Evolutionary conservation across 139 green algal genomes (phyloP).

Genomic region (Tetratostichococcus sp.): DNA sequence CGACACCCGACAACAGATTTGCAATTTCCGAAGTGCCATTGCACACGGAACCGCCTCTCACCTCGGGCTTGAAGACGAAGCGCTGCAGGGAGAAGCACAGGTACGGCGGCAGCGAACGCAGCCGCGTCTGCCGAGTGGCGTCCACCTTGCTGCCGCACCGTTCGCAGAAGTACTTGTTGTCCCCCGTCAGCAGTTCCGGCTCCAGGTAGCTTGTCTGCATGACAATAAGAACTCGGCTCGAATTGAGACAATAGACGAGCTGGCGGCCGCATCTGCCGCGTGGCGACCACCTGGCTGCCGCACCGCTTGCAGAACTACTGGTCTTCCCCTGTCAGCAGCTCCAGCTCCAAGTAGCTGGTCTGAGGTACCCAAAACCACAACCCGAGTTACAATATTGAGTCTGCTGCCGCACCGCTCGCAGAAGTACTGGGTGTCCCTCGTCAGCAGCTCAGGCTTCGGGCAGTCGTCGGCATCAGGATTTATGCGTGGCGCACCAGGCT

Average conservation of each 20-base stretch:
- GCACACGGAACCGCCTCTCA: slow-evolving; percentile 9
- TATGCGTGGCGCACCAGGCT: too few relatives aligned
- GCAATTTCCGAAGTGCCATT: too few relatives aligned
- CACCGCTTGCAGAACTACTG: slow-evolving; percentile 79
- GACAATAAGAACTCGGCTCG: neutral
- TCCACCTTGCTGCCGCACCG: slow-evolving; percentile 62
- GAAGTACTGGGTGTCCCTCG: neutral
- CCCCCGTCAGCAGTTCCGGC: slow-evolving; percentile 66
- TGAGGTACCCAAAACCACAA: too few relatives aligned
- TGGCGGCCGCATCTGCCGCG: slow-evolving; percentile 27
- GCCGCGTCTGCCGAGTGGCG: slow-evolving; percentile 60
- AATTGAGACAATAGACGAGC: neutral
- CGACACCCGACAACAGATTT: slow-evolving; percentile 1
- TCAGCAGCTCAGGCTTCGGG: too few relatives aligned
- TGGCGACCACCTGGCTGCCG: slow-evolving; percentile 56
- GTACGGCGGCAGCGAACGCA: slow-evolving; percentile 70
- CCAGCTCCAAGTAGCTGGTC: slow-evolving; percentile 42
- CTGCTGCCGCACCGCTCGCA: neutral
- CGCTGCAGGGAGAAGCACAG: slow-evolving; percentile 84
- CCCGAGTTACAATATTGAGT: neutral
- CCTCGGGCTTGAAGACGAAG: slow-evolving; percentile 86
- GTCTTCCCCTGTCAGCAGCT: slow-evolving; percentile 78
- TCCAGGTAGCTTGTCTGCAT: slow-evolving; percentile 44
- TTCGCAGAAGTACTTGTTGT: slow-evolving; percentile 84
- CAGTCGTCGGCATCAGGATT: too few relatives aligned